Conservation (phyloP, 306 rosid genomes). For the Neltuma alba region DNA sequence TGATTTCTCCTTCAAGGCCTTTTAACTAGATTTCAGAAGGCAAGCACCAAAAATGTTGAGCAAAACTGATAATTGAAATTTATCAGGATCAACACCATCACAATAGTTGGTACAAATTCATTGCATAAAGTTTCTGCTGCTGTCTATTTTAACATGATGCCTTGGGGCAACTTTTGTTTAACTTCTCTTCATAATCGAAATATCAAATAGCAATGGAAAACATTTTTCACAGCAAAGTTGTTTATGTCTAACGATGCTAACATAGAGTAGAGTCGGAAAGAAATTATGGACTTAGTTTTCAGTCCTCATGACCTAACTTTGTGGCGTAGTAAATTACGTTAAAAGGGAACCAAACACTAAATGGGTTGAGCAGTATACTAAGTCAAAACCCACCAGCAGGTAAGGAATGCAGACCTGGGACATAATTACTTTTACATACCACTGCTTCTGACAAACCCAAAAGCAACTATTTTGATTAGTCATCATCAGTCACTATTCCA, state of each 20-base stretch:
- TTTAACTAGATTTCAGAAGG: conserved; percentile 62
- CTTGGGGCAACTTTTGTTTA: neutral
- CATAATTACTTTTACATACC: neutral
- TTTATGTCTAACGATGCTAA: neutral
- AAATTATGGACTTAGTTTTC: neutral
- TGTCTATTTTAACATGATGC: conserved; percentile 2
- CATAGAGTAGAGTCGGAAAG: neutral
- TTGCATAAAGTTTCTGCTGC: conserved; percentile 23
- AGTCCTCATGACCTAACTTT: neutral
- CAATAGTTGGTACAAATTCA: conserved; percentile 2
- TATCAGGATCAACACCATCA: neutral
- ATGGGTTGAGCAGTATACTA: too few relatives aligned
- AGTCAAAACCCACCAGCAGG: neutral
- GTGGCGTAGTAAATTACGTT: neutral
- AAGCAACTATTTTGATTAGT: neutral
- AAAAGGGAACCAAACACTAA: neutral
- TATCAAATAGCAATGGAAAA: neutral
- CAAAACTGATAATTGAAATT: conserved; percentile 20
- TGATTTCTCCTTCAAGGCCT: conserved; percentile 79
- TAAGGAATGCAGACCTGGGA: neutral
- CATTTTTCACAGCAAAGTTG: too few relatives aligned
- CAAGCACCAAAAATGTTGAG: conserved; percentile 24
- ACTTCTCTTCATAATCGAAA: conserved; percentile 20
- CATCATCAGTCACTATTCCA: neutral
- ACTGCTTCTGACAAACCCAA: neutral